Conservation (phyloP, 2,329 filamentous ascomycete genomes). For the Passalora sequoiae region DNA sequence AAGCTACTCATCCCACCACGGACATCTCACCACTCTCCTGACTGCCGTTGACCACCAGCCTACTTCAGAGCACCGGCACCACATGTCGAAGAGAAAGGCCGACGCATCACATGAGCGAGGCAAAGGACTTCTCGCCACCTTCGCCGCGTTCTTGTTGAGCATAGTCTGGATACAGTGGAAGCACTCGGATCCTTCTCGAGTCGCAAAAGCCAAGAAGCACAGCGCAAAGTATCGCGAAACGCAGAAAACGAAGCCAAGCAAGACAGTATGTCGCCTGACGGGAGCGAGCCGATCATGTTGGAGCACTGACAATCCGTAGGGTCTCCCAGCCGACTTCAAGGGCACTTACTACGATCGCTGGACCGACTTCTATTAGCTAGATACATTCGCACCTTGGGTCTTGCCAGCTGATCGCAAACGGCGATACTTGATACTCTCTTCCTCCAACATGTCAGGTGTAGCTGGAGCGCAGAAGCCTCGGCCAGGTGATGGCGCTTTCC, state of each 20-base stretch:
- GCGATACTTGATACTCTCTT: too few relatives aligned
- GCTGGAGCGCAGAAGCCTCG: too few relatives aligned
- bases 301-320: too few relatives aligned
- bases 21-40: background rate
- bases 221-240: conserved; percentile 1
- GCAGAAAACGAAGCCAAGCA: background rate
- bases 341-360: conserved; percentile 1
- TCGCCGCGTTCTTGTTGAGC: conserved; percentile 2
- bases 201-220: conserved; percentile 6
- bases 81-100: background rate
- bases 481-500: too few relatives aligned
- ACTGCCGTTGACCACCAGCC: background rate
- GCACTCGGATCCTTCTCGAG: conserved; percentile 2
- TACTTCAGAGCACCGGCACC: background rate
- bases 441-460: too few relatives aligned
- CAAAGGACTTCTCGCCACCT: conserved; percentile 2
- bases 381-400: too few relatives aligned
- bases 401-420: background rate
- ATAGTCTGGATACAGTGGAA: conserved; percentile 8
- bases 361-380: too few relatives aligned
- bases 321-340: conserved; percentile 1
- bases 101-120: conserved; percentile 2
- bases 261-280: conserved; percentile 1
- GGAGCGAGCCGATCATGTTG: too few relatives aligned
- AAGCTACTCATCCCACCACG: background rate